phyloP scores from a whole-genome alignment of 768 basidiomycete genomes.

The Amyloporia xantha region DNA sequence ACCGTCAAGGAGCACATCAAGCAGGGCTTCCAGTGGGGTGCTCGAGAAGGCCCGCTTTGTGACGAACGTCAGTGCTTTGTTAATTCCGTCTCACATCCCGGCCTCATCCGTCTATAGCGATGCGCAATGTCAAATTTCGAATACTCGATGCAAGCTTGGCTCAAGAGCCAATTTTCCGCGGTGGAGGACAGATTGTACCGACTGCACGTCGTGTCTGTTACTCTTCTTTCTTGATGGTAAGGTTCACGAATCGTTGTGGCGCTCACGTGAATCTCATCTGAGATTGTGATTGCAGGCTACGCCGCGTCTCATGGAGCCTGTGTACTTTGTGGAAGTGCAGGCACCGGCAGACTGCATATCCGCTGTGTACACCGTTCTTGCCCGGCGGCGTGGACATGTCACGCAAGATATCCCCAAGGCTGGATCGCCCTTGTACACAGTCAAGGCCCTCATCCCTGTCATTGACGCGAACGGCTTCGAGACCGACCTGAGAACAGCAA shows the following conservation, averaged over 20 bases:
- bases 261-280: background rate
- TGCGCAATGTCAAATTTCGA: conserved; percentile 98
- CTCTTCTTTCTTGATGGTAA: conserved; percentile 96
- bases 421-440: conserved; percentile 94
- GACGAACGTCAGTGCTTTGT: conserved; percentile 81
- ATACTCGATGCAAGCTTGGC: conserved; percentile 89
- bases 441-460: conserved; percentile 96
- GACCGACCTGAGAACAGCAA: conserved; percentile 94
- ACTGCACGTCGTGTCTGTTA: conserved; percentile 99
- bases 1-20: conserved; percentile 93
- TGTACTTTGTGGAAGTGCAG: conserved; percentile 99
- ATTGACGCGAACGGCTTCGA: conserved; percentile 99
- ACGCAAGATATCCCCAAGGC: conserved; percentile 98
- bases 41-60: conserved; percentile 94
- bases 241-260: conserved; percentile 22
- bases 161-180: conserved; percentile 94
- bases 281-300: conserved; percentile 55
- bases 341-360: conserved; percentile 98
- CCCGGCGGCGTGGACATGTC: conserved; percentile 98
- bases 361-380: conserved; percentile 96
- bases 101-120: conserved; percentile 46
- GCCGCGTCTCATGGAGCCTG: conserved; percentile 92
- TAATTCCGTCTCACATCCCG: background rate
- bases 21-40: conserved; percentile 99
- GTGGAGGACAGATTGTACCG: conserved; percentile 97